Evolutionary conservation across 1,284 basidiomycete species (phyloP).

Genomic region (Blastosporella zonata): DNA sequence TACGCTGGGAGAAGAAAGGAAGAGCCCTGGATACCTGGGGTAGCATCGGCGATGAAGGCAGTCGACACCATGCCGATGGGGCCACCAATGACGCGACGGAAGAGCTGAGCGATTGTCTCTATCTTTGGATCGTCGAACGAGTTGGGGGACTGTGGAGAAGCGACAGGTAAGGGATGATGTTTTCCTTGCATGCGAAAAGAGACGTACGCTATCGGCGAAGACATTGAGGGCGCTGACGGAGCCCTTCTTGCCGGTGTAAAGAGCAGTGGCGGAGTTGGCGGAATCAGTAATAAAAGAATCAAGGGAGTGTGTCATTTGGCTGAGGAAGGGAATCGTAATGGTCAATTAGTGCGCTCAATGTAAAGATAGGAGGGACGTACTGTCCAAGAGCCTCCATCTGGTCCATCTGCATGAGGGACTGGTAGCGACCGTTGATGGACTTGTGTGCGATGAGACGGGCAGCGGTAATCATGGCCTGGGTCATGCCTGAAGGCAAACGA

Average conservation of each 20-base stretch:
- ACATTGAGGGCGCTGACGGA: slow-evolving; percentile 39
- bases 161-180: not conserved
- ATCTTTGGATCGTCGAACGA: slow-evolving; percentile 40
- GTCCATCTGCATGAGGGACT: slow-evolving; percentile 43
- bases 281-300: slow-evolving; percentile 45
- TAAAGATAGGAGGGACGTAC: slow-evolving; percentile 23
- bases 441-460: slow-evolving; percentile 42
- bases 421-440: slow-evolving; percentile 42
- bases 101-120: slow-evolving; percentile 43
- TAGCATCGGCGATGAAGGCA: slow-evolving; percentile 40
- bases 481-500: slow-evolving; percentile 33
- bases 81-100: slow-evolving; percentile 35
- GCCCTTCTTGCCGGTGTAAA: slow-evolving; percentile 41
- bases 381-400: slow-evolving; percentile 42
- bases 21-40: slow-evolving; percentile 30
- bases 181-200: not conserved
- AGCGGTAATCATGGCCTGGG: slow-evolving; percentile 43
- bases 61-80: slow-evolving; percentile 42
- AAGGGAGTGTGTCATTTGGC: slow-evolving; percentile 44
- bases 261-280: slow-evolving; percentile 40
- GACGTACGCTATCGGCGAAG: slow-evolving; percentile 37
- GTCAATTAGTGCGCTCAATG: not conserved
- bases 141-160: slow-evolving; percentile 30
- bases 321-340: slow-evolving; percentile 10
- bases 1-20: not conserved